Percentiles rank a stretch among this genome's conserved stretches.
Evolutionary conservation across 352 stramenopile genomes (phyloP).

Genomic region (Aphanomyces cochlioides): DNA sequence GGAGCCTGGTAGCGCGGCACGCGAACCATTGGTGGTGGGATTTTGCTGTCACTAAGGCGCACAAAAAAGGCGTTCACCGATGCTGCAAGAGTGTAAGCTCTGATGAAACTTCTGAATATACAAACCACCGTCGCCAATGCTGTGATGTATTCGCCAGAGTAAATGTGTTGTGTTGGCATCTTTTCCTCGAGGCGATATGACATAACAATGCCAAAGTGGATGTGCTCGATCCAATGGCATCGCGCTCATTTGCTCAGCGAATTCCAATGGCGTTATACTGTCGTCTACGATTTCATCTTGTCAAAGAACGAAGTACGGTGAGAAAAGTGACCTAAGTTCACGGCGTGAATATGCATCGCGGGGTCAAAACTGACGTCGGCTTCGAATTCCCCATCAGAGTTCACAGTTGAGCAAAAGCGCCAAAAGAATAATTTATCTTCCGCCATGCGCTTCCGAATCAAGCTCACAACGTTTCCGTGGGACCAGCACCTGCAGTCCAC

Average conservation of each 20-base stretch:
- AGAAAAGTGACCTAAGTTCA: too few species aligned
- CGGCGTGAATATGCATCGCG: too few species aligned
- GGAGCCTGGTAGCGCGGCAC: not conserved
- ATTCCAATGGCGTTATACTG: too few species aligned
- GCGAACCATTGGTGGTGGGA: not conserved
- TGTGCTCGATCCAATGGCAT: slow-evolving; percentile 58
- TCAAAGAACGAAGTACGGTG: too few species aligned
- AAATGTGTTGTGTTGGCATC: slow-evolving; percentile 40
- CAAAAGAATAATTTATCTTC: too few species aligned
- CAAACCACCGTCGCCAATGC: slow-evolving; percentile 59
- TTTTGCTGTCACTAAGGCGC: not conserved
- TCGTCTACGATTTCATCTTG: too few species aligned
- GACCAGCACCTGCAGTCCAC: too few species aligned
- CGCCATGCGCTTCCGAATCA: too few species aligned
- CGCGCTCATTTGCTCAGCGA: not conserved
- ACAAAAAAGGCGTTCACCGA: slow-evolving; percentile 3
- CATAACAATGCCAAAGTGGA: slow-evolving; percentile 56
- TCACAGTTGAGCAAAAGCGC: too few species aligned
- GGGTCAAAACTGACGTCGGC: too few species aligned
- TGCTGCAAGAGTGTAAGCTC: not conserved
- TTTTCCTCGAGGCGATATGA: slow-evolving; percentile 31
- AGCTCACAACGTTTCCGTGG: too few species aligned
- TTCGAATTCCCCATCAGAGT: too few species aligned
- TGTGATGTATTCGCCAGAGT: slow-evolving; percentile 73
- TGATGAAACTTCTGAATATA: not conserved